A percentile compares a stretch with the other conserved stretches of the same genome.
These are phyloP conservation scores for Phialophora tarda DNA, from an alignment of 2,329 filamentous ascomycete species.

Conservation along the genomic window DNA sequence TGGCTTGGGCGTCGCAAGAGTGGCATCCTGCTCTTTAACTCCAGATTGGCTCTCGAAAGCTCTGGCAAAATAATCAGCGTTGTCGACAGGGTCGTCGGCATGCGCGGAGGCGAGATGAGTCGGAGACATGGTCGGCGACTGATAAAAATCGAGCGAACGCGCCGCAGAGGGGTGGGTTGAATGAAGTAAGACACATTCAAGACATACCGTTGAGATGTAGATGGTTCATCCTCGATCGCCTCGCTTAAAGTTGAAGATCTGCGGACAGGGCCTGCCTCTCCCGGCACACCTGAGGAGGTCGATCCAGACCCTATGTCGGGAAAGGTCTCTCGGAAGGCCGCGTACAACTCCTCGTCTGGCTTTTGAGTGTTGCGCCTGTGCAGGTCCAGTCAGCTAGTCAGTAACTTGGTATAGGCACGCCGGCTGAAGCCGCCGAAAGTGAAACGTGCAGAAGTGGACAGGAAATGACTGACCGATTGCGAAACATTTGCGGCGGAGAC, in stretches of 20 bases:
- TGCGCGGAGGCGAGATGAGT: slow-evolving; percentile 23
- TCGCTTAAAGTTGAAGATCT: slow-evolving; percentile 41
- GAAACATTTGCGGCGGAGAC: slow-evolving; percentile 50
- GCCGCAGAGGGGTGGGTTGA: slow-evolving; percentile 18
- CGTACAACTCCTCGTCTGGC: slow-evolving; percentile 81
- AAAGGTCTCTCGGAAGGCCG: slow-evolving; percentile 82
- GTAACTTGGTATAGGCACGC: slow-evolving; percentile 17
- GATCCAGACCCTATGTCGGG: slow-evolving; percentile 68
- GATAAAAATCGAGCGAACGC: slow-evolving; percentile 17
- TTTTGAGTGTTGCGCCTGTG: slow-evolving; percentile 78
- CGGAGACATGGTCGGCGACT: slow-evolving; percentile 27
- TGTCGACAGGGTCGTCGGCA: slow-evolving; percentile 15
- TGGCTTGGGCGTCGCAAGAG: slow-evolving; percentile 77
- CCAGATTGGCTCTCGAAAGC: slow-evolving; percentile 55
- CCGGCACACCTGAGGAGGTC: slow-evolving; percentile 53
- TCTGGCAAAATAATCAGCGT: slow-evolving; percentile 44
- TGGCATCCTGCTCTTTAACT: slow-evolving; percentile 72
- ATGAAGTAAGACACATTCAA: slow-evolving; percentile 25
- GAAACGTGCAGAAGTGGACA: slow-evolving; percentile 30
- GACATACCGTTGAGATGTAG: slow-evolving; percentile 38
- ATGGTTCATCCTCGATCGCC: slow-evolving; percentile 38
- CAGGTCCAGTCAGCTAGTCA: slow-evolving; percentile 29
- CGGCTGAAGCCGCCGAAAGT: slow-evolving; percentile 16
- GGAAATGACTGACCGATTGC: slow-evolving; percentile 51
- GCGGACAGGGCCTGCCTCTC: slow-evolving; percentile 49